These are phyloP conservation scores for Vanderwaltozyma yarrowii DNA, from an alignment of 805 yeast genomes.

Conservation along the genomic window DNA sequence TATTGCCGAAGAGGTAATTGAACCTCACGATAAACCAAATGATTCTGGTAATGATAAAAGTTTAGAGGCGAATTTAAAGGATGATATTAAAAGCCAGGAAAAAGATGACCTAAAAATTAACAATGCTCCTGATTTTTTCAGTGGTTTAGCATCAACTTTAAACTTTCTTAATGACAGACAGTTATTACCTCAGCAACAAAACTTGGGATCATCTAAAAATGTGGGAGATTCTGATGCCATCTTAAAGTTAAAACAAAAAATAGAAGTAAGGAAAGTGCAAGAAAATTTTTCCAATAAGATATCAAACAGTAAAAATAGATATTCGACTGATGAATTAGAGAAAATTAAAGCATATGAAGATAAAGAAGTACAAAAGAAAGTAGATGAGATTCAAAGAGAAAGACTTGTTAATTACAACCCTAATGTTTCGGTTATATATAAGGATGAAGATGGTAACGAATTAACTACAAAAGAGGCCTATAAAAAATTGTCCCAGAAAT, in stretches of 20 bases:
- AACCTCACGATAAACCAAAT: constrained; percentile 5
- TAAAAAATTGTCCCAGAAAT: constrained; percentile 64
- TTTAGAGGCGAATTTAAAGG: background rate
- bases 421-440: constrained; percentile 40
- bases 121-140: constrained; percentile 13
- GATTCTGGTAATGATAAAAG: background rate
- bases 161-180: constrained; percentile 14
- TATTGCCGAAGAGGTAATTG: background rate
- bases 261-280: constrained; percentile 7
- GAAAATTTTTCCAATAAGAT: constrained; percentile 7
- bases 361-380: constrained; percentile 19
- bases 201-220: background rate
- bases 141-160: constrained; percentile 25
- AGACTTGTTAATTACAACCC: constrained; percentile 34
- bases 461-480: constrained; percentile 62
- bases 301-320: background rate
- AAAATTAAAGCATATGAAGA: constrained; percentile 12
- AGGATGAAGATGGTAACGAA: constrained; percentile 52
- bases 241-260: constrained; percentile 5
- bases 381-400: constrained; percentile 21
- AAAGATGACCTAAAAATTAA: background rate
- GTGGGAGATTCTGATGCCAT: background rate
- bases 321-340: constrained; percentile 3
- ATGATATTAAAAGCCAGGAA: background rate
- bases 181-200: constrained; percentile 4